These are phyloP conservation scores for Pseudocercospora vitis DNA, from an alignment of 2,329 filamentous ascomycete genomes.

Conservation along the genomic window DNA sequence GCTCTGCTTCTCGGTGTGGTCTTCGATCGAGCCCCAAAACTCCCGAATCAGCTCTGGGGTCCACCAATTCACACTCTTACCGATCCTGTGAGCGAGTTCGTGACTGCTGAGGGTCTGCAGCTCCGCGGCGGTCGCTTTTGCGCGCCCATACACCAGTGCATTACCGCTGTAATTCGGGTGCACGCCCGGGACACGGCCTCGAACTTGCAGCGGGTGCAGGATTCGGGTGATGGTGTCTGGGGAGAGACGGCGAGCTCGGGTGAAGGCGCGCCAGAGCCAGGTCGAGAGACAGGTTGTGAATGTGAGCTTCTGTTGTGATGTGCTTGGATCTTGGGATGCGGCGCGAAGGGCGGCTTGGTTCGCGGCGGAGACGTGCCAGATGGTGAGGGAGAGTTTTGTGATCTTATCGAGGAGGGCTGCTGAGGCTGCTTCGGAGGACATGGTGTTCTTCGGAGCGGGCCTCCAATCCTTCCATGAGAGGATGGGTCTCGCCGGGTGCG, in stretches of 20 bases:
- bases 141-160: slow-evolving; percentile 22
- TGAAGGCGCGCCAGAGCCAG: slow-evolving; percentile 16
- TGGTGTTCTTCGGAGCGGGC: slow-evolving; percentile 9
- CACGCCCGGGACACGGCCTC: slow-evolving; percentile 17
- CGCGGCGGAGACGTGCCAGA: slow-evolving; percentile 17
- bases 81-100: slow-evolving; percentile 16
- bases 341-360: slow-evolving; percentile 13
- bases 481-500: slow-evolving; percentile 14
- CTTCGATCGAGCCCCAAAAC: slow-evolving; percentile 23
- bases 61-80: slow-evolving; percentile 18
- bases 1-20: slow-evolving; percentile 4
- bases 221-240: slow-evolving; percentile 11
- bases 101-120: background rate
- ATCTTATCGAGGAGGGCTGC: slow-evolving; percentile 5
- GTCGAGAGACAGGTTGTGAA: slow-evolving; percentile 16
- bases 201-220: slow-evolving; percentile 16
- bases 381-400: slow-evolving; percentile 11
- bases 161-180: slow-evolving; percentile 18
- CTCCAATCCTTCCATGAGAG: slow-evolving; percentile 22
- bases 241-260: slow-evolving; percentile 11
- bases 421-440: slow-evolving; percentile 10
- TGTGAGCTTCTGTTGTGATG: slow-evolving; percentile 15
- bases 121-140: slow-evolving; percentile 16
- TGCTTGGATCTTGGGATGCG: slow-evolving; percentile 3
- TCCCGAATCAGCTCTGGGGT: slow-evolving; percentile 17